Evolutionary conservation across 2,329 filamentous ascomycete species (phyloP), one percentile per base, ranked within the genome.

Genomic region (Chrysoporthe deuterocubensis): DNA sequence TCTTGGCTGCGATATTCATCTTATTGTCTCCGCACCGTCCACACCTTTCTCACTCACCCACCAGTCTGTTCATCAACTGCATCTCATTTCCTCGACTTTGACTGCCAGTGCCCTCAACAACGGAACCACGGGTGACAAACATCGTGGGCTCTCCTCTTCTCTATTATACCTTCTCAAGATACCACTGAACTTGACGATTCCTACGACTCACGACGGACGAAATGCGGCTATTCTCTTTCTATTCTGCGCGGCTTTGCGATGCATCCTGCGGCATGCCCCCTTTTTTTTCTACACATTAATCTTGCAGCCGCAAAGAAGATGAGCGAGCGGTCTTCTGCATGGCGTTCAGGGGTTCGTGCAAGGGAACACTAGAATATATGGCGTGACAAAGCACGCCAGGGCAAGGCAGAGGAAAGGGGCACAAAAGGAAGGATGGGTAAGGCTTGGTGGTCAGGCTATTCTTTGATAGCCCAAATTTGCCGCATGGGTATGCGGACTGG

Each of bases 131-230:
- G 42, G 54, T 44, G 42, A 42, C 42, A 56, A 26, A 50, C 11
- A 48, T 52, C 9, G 34, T 44, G 46, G 16, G 50, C 52, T 52
- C 37, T 64, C 56, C 50, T 68, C n/a, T 62, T 62, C 32, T 48
- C 56, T 61, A 56, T 62, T 59, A 70, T 65, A 70, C 66, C 63
- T 66, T 48, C 54, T 48, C 58, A 62, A 64, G 68, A 70, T 70
- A 70, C 68, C 66, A 69, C 43, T 63, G 60, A 46, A 65, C 66
- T 60, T 65, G 32, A 59, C 63, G 63, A 65, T 60, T n/a, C 50
- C 44, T 59, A 69, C 63, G 63, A 65, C 54, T 66, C 54, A 69
- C 34, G 66, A 70, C 37, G 57, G 63, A 64, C 46, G 54, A 46
- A 52, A 61, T 59, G 66, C 59, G 68, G 54, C 60, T 66, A 44